A percentile compares a stretch with the other conserved stretches of the same genome.
Evolutionary conservation across 352 stramenopile species (phyloP).

Genomic region (Nothophytophthora sp.): DNA sequence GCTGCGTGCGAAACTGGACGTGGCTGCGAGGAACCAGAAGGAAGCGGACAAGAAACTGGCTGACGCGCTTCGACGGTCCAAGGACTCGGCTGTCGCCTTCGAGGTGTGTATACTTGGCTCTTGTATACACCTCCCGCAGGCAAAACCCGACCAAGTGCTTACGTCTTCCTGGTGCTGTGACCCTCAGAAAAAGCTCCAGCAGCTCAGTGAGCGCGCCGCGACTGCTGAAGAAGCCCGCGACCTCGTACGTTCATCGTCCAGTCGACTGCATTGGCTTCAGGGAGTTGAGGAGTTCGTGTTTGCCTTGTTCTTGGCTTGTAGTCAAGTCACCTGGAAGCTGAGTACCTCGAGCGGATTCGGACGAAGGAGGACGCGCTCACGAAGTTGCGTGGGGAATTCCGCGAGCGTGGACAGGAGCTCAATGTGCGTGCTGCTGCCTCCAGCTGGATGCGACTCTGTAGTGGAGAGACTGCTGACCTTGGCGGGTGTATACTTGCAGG

Average conservation of each 20-base stretch:
- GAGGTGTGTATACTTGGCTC: constrained; percentile 29
- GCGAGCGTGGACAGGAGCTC: constrained; percentile 54
- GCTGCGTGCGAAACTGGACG: constrained; percentile 55
- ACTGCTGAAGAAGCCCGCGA: constrained; percentile 63
- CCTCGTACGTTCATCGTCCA: constrained; percentile 28
- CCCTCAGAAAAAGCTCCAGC: constrained; percentile 45
- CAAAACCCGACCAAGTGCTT: neutral
- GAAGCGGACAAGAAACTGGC: constrained; percentile 53
- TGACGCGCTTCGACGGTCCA: constrained; percentile 34
- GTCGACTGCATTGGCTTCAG: neutral
- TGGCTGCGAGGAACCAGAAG: constrained; percentile 43
- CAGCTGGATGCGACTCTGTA: neutral
- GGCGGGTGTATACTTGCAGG: constrained; percentile 9
- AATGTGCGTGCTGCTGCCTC: constrained; percentile 30
- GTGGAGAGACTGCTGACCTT: neutral
- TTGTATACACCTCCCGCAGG: no score
- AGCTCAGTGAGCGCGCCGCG: constrained; percentile 44
- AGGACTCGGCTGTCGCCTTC: constrained; percentile 45
- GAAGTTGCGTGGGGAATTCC: constrained; percentile 50
- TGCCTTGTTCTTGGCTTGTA: constrained; percentile 10
- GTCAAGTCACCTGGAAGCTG: constrained; percentile 45
- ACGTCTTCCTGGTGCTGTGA: neutral
- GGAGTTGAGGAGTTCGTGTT: neutral
- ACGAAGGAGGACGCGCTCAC: constrained; percentile 52
- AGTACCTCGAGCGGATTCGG: constrained; percentile 46